A percentile compares a stretch with the other conserved stretches of the same genome.
Conservation (phyloP, 2,329 filamentous ascomycete genomes). For the Gremmenia infestans region DNA sequence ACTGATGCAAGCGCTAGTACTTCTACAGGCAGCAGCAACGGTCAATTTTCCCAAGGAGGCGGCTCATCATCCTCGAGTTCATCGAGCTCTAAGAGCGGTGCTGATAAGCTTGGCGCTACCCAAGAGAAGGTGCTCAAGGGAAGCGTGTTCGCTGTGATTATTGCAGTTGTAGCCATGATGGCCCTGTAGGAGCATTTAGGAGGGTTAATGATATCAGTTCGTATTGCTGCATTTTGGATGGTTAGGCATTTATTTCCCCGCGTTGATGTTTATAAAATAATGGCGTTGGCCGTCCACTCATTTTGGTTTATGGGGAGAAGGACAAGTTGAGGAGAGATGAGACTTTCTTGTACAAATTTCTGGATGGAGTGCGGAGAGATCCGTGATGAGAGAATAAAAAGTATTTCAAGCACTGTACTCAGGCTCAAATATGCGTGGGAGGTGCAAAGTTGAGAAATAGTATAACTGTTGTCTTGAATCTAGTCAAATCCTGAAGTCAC, state of each 20-base stretch:
- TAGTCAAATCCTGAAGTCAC: no score
- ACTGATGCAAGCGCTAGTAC: conserved; percentile 29
- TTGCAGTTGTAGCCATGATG: conserved; percentile 30
- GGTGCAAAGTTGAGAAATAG: no score
- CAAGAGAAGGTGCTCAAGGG: conserved; percentile 27
- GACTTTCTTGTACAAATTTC: conserved; percentile 19
- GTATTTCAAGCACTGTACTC: no score
- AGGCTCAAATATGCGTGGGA: no score
- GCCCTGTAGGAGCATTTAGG: conserved; percentile 52
- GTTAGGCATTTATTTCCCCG: conserved; percentile 12
- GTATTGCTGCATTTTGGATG: conserved; percentile 50
- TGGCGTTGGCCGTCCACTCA: conserved; percentile 27
- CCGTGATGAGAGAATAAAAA: neutral
- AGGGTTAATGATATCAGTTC: conserved; percentile 67
- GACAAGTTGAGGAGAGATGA: neutral
- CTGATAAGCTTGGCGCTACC: conserved; percentile 20
- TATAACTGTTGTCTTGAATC: no score
- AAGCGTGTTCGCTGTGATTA: conserved; percentile 28
- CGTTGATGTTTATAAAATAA: conserved; percentile 9
- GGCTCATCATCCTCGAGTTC: conserved; percentile 10
- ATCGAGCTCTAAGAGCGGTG: conserved; percentile 17
- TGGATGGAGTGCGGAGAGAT: neutral
- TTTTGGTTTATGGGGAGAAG: conserved; percentile 8
- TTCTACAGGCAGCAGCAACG: conserved; percentile 12
- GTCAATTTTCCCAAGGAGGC: conserved; percentile 30